These are phyloP conservation scores for Kwoniella botswanensis DNA, from an alignment of 768 basidiomycete species.

Conservation along the genomic window DNA sequence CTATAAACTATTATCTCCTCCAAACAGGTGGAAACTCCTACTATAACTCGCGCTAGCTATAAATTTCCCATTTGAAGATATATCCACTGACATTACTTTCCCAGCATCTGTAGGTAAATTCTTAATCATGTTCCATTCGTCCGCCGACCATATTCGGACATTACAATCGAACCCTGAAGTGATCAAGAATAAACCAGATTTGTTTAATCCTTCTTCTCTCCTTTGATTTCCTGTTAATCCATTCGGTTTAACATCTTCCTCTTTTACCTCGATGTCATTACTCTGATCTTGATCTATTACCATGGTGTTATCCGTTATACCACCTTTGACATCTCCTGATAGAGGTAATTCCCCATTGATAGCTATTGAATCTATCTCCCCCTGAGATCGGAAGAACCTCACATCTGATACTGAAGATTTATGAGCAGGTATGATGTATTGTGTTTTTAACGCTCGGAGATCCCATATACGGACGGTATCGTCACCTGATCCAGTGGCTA, in stretches of 20 bases:
- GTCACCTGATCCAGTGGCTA: constrained; percentile 95
- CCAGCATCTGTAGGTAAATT: constrained; percentile 86
- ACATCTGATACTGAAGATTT: constrained; percentile 92
- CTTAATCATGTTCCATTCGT: constrained; percentile 93
- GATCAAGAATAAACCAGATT: constrained; percentile 83
- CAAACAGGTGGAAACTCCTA: constrained; percentile 90
- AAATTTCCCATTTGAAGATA: constrained; percentile 78
- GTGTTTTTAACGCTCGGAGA: constrained; percentile 85
- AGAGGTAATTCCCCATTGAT: constrained; percentile 9
- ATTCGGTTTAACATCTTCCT: constrained; percentile 27
- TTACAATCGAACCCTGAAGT: constrained; percentile 93
- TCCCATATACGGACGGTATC: constrained; percentile 99
- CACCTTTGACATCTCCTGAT: constrained; percentile 11
- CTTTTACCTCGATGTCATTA: constrained; percentile 23
- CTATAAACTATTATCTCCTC: constrained; percentile 64
- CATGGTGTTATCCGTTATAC: constrained; percentile 9
- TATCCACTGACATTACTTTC: constrained; percentile 99
- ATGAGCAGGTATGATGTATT: constrained; percentile 96
- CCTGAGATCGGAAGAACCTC: constrained; percentile 76
- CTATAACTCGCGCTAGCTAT: constrained; percentile 91
- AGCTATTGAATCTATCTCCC: constrained; percentile 31
- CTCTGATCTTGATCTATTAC: constrained; percentile 26
- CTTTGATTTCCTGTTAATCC: neutral
- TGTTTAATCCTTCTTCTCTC: constrained; percentile 13
- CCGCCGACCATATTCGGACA: constrained; percentile 95